Evolutionary conservation across 208 protist species (phyloP).

Genomic region (Leptomonas pyrrhocoris): DNA sequence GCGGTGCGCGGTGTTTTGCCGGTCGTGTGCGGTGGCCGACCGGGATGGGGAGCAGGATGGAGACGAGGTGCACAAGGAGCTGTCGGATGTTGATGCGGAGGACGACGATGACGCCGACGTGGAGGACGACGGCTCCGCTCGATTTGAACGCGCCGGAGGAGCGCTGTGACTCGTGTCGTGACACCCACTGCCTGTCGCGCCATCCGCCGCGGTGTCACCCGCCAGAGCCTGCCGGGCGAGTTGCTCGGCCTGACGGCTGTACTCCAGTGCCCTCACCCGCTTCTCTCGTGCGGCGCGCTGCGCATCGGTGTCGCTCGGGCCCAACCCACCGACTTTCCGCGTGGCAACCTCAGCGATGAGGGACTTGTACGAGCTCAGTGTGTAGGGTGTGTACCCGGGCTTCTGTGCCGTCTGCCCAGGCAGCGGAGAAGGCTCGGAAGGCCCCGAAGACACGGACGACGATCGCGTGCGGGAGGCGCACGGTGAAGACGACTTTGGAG

Average conservation of each 20-base stretch:
- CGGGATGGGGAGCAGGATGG: neutral
- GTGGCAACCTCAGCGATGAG: constrained; percentile 60
- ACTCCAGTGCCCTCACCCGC: constrained; percentile 54
- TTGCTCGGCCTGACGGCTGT: constrained; percentile 51
- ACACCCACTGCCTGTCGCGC: neutral
- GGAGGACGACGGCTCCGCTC: neutral
- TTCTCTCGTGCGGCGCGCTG: constrained; percentile 61
- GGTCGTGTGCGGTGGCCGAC: neutral
- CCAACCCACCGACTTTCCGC: constrained; percentile 56
- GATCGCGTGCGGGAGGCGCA: too few species aligned
- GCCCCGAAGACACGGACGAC: too few species aligned
- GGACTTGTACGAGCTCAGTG: constrained; percentile 68
- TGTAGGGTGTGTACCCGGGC: constrained; percentile 64
- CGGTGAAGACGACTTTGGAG: neutral
- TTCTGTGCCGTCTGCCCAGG: neutral
- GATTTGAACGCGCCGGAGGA: neutral
- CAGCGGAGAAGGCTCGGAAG: neutral
- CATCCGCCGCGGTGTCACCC: neutral
- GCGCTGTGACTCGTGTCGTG: neutral
- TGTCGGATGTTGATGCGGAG: neutral
- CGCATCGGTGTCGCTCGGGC: constrained; percentile 79
- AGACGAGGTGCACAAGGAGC: neutral
- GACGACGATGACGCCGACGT: neutral
- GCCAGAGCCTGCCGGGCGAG: constrained; percentile 30
- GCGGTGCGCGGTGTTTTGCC: neutral